These are phyloP conservation scores for Penicillium capsulatum DNA, from an alignment of 2,329 filamentous ascomycete species.

Conservation along the genomic window DNA sequence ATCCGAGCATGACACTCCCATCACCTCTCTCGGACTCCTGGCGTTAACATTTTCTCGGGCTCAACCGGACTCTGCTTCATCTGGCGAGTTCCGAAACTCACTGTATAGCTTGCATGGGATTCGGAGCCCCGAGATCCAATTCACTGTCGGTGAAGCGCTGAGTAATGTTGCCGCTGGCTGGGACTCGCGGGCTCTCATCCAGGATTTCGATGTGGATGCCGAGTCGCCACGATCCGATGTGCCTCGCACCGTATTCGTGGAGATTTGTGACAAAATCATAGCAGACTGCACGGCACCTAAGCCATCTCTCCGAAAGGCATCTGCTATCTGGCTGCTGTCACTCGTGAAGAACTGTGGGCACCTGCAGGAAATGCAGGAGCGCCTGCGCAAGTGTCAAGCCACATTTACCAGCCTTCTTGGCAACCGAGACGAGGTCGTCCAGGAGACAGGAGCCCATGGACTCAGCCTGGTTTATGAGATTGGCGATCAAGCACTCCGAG, in stretches of 20 bases:
- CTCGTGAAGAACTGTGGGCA: conserved; percentile 86
- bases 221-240: conserved; percentile 39
- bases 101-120: conserved; percentile 78
- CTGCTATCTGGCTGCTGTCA: conserved; percentile 91
- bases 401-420: conserved; percentile 84
- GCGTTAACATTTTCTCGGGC: conserved; percentile 51
- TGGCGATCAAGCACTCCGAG: conserved; percentile 74
- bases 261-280: conserved; percentile 68
- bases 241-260: conserved; percentile 43
- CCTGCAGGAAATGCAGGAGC: conserved; percentile 66
- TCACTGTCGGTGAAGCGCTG: conserved; percentile 84
- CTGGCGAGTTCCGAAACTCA: conserved; percentile 56
- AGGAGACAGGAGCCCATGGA: conserved; percentile 89
- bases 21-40: conserved; percentile 73
- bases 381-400: conserved; percentile 72
- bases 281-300: conserved; percentile 77
- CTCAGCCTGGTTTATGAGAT: conserved; percentile 91
- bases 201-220: conserved; percentile 70
- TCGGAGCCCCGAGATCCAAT: conserved; percentile 81
- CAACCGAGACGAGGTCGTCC: conserved; percentile 87
- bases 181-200: conserved; percentile 72
- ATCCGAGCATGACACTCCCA: conserved; percentile 75
- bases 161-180: conserved; percentile 74
- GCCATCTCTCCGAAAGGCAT: conserved; percentile 83
- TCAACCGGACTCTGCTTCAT: conserved; percentile 30